A percentile compares a stretch with the other conserved stretches of the same genome.
These are phyloP conservation scores for Colletotrichum navitas DNA, from an alignment of 2,329 filamentous ascomycete genomes.

Conservation along the genomic window DNA sequence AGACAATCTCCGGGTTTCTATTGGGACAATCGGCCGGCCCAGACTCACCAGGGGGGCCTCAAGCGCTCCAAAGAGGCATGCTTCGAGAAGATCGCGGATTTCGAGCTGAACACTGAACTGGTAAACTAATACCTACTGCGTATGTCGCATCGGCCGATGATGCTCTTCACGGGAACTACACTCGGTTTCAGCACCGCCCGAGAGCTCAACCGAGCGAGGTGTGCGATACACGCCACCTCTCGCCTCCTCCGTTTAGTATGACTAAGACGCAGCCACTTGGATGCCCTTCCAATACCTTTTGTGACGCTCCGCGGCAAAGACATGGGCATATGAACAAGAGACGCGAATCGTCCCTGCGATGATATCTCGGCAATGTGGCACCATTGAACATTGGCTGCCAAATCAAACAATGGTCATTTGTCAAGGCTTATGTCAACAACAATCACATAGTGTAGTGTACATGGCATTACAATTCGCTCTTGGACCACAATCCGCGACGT, in stretches of 20 bases:
- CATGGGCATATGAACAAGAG: too few relatives aligned
- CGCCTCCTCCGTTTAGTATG: conserved; percentile 1
- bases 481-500: conserved; percentile 3
- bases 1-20: conserved; percentile 25
- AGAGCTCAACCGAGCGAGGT: conserved; percentile 32
- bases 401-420: conserved; percentile 32
- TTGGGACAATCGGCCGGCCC: conserved; percentile 21
- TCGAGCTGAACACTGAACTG: conserved; percentile 29
- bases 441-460: background rate
- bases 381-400: conserved; percentile 12
- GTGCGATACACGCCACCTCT: background rate
- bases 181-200: conserved; percentile 38
- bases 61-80: conserved; percentile 32
- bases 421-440: conserved; percentile 5
- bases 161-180: conserved; percentile 16
- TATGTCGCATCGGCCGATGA: conserved; percentile 13
- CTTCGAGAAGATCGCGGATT: conserved; percentile 36
- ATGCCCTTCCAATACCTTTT: conserved; percentile 6
- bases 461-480: conserved; percentile 4
- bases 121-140: background rate
- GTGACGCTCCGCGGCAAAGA: background rate
- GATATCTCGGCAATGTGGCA: conserved; percentile 21
- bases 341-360: background rate
- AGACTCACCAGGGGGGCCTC: conserved; percentile 21
- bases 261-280: conserved; percentile 17